These are phyloP conservation scores for Emmonsiellopsis sp. DNA, from an alignment of 2,329 filamentous ascomycete genomes.

Conservation along the genomic window DNA sequence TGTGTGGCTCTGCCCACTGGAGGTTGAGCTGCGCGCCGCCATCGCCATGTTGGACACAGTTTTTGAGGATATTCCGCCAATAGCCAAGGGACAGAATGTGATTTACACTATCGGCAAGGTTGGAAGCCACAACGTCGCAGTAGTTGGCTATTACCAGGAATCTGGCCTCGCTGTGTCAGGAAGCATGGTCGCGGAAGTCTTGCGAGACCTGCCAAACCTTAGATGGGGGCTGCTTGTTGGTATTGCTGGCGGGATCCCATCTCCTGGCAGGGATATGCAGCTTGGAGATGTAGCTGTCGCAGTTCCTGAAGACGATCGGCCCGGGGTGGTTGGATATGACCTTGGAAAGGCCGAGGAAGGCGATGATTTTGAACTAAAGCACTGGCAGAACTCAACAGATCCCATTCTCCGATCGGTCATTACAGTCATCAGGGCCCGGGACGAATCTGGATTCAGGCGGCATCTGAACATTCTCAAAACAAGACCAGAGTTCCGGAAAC, in stretches of 20 bases:
- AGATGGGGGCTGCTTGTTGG: slow-evolving; percentile 11
- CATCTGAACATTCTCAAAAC: background rate
- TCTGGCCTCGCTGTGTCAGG: slow-evolving; percentile 5
- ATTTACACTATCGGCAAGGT: slow-evolving; percentile 11
- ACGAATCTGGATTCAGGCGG: background rate
- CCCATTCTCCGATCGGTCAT: background rate
- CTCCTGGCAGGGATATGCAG: slow-evolving; percentile 8
- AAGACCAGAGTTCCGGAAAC: background rate
- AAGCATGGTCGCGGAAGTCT: slow-evolving; percentile 7
- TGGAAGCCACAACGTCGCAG: slow-evolving; percentile 11
- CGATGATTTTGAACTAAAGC: slow-evolving; percentile 7
- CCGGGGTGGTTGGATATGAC: background rate
- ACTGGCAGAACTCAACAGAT: slow-evolving; percentile 2
- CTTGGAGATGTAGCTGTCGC: slow-evolving; percentile 12
- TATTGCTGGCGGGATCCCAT: slow-evolving; percentile 12
- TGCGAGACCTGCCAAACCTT: slow-evolving; percentile 10
- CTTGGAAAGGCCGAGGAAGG: background rate
- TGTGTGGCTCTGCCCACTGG: slow-evolving; percentile 9
- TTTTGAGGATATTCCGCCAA: slow-evolving; percentile 1
- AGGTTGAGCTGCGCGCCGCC: slow-evolving; percentile 6
- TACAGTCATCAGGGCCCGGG: background rate
- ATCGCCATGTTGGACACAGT: slow-evolving; percentile 10
- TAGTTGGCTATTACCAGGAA: slow-evolving; percentile 11
- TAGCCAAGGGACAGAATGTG: slow-evolving; percentile 5
- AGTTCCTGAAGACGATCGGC: background rate